A percentile compares a stretch with the other conserved stretches of the same genome.
Evolutionary conservation across 805 yeast species (phyloP).

Genomic region (Zygoascus biomembranicola): DNA sequence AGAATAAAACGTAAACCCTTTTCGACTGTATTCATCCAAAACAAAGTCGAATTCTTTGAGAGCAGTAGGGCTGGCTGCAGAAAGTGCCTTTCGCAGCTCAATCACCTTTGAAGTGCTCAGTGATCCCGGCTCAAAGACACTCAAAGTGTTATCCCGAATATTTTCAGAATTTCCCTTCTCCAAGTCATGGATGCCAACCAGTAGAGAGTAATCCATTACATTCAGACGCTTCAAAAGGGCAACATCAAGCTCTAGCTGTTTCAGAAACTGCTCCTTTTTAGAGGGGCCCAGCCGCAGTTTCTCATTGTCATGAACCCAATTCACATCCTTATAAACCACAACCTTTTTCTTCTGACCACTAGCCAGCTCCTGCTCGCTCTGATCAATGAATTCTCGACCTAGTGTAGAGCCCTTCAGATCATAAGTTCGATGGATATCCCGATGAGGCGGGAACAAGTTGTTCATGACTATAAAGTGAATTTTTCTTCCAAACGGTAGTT

Average conservation of each 20-base stretch:
- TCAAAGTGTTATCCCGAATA: conserved; percentile 28
- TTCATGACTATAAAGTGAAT: conserved; percentile 95
- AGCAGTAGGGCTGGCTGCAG: conserved; percentile 28
- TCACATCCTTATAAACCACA: conserved; percentile 71
- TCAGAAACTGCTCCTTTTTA: conserved; percentile 49
- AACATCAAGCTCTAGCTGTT: conserved; percentile 72
- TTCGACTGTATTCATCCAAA: conserved; percentile 11
- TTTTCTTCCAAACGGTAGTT: conserved; percentile 75
- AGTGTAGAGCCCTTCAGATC: conserved; percentile 91
- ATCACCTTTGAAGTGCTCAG: conserved; percentile 21
- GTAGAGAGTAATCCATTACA: conserved; percentile 91
- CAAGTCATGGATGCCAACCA: conserved; percentile 81
- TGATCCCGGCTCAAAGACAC: conserved; percentile 29
- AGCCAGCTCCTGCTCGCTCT: conserved; percentile 10
- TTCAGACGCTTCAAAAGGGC: conserved; percentile 60
- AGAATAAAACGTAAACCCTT: conserved; percentile 52
- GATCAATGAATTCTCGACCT: conserved; percentile 47
- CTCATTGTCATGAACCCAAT: conserved; percentile 68
- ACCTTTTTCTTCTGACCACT: conserved; percentile 10
- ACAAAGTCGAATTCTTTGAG: conserved; percentile 25
- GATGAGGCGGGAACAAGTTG: conserved; percentile 88
- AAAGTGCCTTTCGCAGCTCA: conserved; percentile 27
- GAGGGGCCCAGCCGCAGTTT: conserved; percentile 67
- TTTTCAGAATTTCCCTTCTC: conserved; percentile 44
- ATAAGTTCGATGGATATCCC: conserved; percentile 74